Conservation (phyloP, 2,329 filamentous ascomycete species). For the Ophiosphaerella narmari region DNA sequence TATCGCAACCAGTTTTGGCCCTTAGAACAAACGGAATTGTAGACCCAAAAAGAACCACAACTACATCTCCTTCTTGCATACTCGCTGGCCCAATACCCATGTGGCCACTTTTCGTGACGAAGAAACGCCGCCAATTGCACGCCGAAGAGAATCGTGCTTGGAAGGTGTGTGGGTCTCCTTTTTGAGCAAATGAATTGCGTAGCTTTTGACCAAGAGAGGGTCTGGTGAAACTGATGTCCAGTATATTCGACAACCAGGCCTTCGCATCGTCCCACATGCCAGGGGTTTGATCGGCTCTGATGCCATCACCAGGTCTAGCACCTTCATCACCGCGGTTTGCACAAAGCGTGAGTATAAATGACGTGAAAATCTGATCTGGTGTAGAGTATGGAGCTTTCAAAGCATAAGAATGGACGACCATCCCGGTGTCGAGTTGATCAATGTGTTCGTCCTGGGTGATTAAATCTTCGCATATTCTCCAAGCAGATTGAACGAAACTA, state of each 20-base stretch:
- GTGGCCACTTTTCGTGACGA: neutral
- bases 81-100: neutral
- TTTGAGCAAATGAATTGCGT: neutral
- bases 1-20: neutral
- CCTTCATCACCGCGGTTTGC: neutral
- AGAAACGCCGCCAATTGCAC: neutral
- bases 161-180: neutral
- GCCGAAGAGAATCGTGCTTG: neutral
- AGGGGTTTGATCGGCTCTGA: neutral
- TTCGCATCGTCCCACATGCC: neutral
- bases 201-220: neutral
- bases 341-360: neutral
- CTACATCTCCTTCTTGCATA: neutral
- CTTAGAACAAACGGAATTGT: neutral
- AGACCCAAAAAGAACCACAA: neutral
- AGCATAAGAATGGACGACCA: no score
- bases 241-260: neutral
- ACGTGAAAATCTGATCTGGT: neutral
- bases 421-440: no score
- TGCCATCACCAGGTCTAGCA: no score
- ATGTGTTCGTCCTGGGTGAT: neutral
- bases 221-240: neutral
- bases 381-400: neutral
- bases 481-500: neutral
- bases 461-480: neutral